Evolutionary conservation across 75 land plant genomes (phyloP).

Genomic region (Selaginella tamariscina): DNA sequence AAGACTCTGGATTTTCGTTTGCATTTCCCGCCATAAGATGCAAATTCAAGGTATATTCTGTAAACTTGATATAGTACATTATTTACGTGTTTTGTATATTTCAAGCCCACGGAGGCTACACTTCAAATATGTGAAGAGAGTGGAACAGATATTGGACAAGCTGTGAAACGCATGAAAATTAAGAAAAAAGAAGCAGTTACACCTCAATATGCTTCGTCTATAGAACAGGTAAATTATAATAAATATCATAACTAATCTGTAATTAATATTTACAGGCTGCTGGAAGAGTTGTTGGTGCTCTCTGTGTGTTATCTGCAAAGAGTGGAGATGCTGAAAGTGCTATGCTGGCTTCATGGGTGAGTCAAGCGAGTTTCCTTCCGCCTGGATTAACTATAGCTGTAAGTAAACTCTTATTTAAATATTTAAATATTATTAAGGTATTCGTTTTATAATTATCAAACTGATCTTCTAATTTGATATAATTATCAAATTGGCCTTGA

Average conservation of each 20-base stretch:
- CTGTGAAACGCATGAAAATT: not conserved
- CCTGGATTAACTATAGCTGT: conserved; percentile 3
- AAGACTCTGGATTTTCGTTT: conserved; percentile 36
- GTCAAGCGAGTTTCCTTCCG: conserved; percentile 6
- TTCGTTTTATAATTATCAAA: too few species aligned
- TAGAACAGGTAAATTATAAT: conserved; percentile 18
- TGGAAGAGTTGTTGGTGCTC: conserved; percentile 12
- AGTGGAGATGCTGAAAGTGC: conserved; percentile 7
- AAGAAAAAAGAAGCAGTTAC: conserved; percentile 11
- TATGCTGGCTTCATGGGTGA: conserved; percentile 12
- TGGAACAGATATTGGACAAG: conserved; percentile 6
- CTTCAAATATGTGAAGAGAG: conserved; percentile 14
- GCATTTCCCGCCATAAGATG: conserved; percentile 37
- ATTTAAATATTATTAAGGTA: too few species aligned
- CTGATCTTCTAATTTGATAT: too few species aligned
- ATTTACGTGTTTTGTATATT: not conserved
- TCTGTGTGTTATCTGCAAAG: conserved; percentile 8
- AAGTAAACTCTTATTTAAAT: too few species aligned
- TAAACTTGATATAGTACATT: too few species aligned
- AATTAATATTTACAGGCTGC: conserved; percentile 24
- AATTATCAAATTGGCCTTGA: too few species aligned
- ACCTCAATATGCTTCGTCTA: not conserved
- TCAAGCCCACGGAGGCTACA: conserved; percentile 8
- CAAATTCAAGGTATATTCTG: conserved; percentile 31
- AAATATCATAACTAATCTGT: too few species aligned